Base-by-base conservation (phyloP, 2,329 filamentous ascomycete genomes). In the Trichoderma breve region DNA sequence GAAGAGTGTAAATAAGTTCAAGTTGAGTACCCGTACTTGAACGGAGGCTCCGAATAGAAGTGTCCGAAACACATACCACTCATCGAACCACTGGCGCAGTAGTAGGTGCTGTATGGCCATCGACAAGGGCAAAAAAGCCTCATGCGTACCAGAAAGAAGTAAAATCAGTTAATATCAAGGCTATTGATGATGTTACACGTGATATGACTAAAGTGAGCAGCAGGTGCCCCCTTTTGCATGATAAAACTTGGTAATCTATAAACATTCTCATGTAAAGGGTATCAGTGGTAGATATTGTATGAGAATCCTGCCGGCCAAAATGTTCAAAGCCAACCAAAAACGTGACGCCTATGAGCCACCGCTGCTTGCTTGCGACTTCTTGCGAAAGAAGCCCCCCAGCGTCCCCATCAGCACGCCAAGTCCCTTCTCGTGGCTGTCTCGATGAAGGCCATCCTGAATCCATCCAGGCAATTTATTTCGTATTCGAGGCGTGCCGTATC, bases 381-480 rank as follows among this genome's bases (percentile, higher is more conserved):
- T 82, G 72, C 86, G 83, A 76, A 92, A 92, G 76, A 92, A 92
- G 0, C 78, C 78, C 11, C 85, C 84, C 75, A 91, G 77, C 7
- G 83, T 82, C 2, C 86, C 86, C 88, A 92, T 90, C 77, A 92
- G 79, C 73, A 85, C 86, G 24, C 85, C 86, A 75, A 92, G 82
- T 6, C 84, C 84, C 74, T 83, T 84, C 36, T 83, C 81, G 77
- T 87, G 82, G 75, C 86, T 82, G 18, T 83, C 84, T 70, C 79
- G 76, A 65, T 85, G 81, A 80, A 97, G 82, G 43, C 92, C 93
- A 12, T 86, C 88, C 75, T 87, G 87, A 77, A 99, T 98, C 96
- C 96, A 99, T 1, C 88, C 90, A 0, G 96, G 96, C 75, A 99
- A 82, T 82, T 98, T 98, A 28, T 82, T 83, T 76, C 89, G 88